Evolutionary conservation across 2,329 filamentous ascomycete genomes (phyloP), one percentile per base, ranked within the genome.

Genomic region (Cyphellophora europaea): DNA sequence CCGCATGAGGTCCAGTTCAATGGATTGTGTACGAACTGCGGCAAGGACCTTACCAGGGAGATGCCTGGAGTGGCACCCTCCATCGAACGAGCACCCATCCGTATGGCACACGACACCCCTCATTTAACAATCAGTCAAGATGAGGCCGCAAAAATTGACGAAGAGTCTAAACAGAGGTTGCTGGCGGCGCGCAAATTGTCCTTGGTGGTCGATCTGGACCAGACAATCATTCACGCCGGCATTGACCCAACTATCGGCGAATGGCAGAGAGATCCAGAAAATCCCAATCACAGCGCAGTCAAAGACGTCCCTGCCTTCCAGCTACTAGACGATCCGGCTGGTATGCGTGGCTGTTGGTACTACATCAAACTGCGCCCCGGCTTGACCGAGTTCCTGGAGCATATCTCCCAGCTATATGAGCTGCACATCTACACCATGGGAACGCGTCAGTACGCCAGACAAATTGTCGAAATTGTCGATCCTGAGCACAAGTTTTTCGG

Each of bases 361-460:
- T 98, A 96, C 60, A 93, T 98, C 66, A 98, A 98, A 65, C 77
- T 94, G 63, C 84, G 91, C 21, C 91, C 91, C 0, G 87, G 88
- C 3, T 64, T 96, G 33, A 69, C 77, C 43, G 74, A 81, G 27
- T 98, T 98, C 53, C 68, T 98, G 32, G 69, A 82, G 39, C 74
- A 76, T 34, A 72, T 95, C 31, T 76, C 86, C 1, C 72, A 79
- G 51, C 66, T 91, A 51, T 98, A 91, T 62, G 91, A 98, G 63
- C 69, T 96, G 52, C 91, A 98, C 57, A 89, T 98, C 44, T 98
- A 98, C 65, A 98, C 91, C 28, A 98, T 98, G 91, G 91, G 89
- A 37, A 98, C 91, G 14, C 77, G 91, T 44, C 85, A 89, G n/a
- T 98, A 98, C 55, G 91, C 91, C 6, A 72, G 88, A 49, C 82